Base-by-base conservation (phyloP, 2,329 filamentous ascomycete species). In the Podosphaera leucotricha region DNA sequence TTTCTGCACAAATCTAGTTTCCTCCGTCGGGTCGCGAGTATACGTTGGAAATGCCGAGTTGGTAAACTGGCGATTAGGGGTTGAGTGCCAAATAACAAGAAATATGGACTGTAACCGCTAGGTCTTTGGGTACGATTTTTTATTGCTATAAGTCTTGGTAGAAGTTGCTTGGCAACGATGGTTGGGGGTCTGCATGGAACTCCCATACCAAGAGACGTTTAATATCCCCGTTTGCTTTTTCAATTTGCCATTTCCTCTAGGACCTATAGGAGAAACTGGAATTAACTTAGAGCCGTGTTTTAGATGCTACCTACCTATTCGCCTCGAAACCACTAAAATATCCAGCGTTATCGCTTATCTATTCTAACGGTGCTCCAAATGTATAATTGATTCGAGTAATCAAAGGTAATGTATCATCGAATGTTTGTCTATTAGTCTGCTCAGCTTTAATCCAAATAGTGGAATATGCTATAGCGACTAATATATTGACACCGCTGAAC, bases 21-120 rank as follows among this genome's bases (percentile, higher is more conserved):
- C 39, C 22, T 41, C 39, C n/a, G 21, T 28, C n/a, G 39, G 22
- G 18, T 41, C 22, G 18, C 39, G 22, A 19, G 22, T 41, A 15
- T 28, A 30, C n/a, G 24, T 18, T 28, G 39, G 11, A 28, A 28
- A 30, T 16, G 10, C 18, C 2, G 3, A n/a, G 11, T 15, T n/a
- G 7, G 21, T 6, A 28, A 13, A 26, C 13, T 39, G 19, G 6
- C 7, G n/a, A 6, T n/a, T 18, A 11, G 21, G 39, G 39, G 39
- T n/a, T 41, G 39, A 41, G 39, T 41, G n/a, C 39, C 39, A 30
- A 28, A 41, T n/a, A 41, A 19, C n/a, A 41, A 28, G 22, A 41
- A 41, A 28, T 28, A 28, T n/a, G 39, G 39, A 19, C 39, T 41
- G 13, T 41, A 28, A 18, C 39, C 24, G 20, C 39, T 41, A 18